phyloP scores from a whole-genome alignment of 139 green algal species.

The Micractinium conductrix region DNA sequence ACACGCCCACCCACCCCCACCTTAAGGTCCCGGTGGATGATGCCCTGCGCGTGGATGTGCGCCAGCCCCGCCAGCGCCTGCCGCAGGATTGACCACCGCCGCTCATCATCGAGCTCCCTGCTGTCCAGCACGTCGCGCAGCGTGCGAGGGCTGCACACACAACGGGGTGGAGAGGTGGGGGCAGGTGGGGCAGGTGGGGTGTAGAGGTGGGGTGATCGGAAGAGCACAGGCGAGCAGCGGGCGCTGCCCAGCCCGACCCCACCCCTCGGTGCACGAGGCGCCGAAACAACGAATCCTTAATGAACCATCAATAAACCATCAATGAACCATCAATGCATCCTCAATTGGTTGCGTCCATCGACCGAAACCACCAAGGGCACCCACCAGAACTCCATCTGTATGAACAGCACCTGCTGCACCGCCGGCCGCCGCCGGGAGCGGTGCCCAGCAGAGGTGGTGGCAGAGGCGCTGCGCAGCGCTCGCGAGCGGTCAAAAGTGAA shows the following conservation, averaged over 20 bases:
- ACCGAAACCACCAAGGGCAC: no score
- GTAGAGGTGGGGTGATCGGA: background rate
- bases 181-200: background rate
- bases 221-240: no score
- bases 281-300: no score
- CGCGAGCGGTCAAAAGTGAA: slow-evolving; percentile 37
- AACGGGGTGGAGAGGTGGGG: background rate
- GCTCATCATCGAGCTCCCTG: slow-evolving; percentile 63
- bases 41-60: slow-evolving; percentile 80
- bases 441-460: background rate
- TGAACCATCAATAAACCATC: no score
- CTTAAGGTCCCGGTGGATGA: slow-evolving; percentile 91
- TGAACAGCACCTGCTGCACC: slow-evolving; percentile 78
- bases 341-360: no score
- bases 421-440: background rate
- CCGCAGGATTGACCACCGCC: slow-evolving; percentile 80
- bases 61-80: slow-evolving; percentile 82
- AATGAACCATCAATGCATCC: no score
- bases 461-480: background rate
- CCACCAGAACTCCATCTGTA: slow-evolving; percentile 96
- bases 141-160: slow-evolving; percentile 55
- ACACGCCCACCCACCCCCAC: background rate
- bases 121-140: slow-evolving; percentile 67
- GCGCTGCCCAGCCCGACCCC: no score
- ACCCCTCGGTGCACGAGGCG: no score